Evolutionary conservation across 139 green algal species (phyloP).

Genomic region (Asterochloris erici): DNA sequence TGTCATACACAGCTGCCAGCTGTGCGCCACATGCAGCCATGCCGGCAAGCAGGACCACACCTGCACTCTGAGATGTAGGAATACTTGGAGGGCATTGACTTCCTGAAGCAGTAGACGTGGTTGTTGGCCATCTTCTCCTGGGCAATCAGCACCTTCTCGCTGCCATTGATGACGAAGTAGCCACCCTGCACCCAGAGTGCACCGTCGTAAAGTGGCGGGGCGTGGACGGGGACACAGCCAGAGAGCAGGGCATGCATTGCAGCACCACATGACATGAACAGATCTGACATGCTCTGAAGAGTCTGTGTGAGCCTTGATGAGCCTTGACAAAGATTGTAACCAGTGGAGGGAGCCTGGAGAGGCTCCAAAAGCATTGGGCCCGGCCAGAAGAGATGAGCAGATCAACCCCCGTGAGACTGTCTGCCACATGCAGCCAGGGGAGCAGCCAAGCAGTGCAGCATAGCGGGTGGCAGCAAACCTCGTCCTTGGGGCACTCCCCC

Average conservation of each 20-base stretch:
- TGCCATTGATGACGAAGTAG: slow-evolving; percentile 99
- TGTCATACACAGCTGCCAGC: too few species aligned
- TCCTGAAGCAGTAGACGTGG: slow-evolving; percentile 98
- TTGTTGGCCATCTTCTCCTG: slow-evolving; percentile 97
- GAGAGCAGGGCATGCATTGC: not conserved
- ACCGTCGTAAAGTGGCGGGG: not conserved
- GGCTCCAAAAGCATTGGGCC: too few species aligned
- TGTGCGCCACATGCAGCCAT: not conserved
- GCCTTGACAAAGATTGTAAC: too few species aligned
- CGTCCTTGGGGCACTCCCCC: slow-evolving; percentile 96
- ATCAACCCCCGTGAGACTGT: not conserved
- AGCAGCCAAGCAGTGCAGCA: too few species aligned
- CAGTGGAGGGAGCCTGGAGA: too few species aligned
- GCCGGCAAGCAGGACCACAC: slow-evolving; percentile 18
- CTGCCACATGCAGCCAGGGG: too few species aligned
- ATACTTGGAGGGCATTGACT: slow-evolving; percentile 94
- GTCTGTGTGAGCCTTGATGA: too few species aligned
- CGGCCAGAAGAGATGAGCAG: too few species aligned
- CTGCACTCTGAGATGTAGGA: slow-evolving; percentile 78
- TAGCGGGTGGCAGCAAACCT: slow-evolving; percentile 29
- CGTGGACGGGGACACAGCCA: not conserved
- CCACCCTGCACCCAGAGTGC: slow-evolving; percentile 61
- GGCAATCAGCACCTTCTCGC: slow-evolving; percentile 98
- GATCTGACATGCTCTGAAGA: not conserved
- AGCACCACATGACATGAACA: not conserved